Conservation (phyloP, 2,329 filamentous ascomycete species). For the Alternaria arbusti region DNA sequence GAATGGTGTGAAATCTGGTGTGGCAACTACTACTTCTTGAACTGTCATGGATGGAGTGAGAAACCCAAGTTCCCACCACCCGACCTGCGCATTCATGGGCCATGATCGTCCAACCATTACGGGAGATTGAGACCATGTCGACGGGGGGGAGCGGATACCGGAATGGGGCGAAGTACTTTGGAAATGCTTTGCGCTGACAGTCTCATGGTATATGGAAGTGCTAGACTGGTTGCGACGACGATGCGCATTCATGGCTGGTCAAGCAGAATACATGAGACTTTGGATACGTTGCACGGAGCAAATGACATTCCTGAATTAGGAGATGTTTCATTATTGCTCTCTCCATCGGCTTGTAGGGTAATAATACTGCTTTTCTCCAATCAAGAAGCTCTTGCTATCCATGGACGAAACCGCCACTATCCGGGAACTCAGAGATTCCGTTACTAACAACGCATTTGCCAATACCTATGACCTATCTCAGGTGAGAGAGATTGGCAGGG, state of each 20-base stretch:
- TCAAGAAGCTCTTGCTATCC: not conserved
- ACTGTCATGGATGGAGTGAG: not conserved
- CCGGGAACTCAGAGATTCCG: not conserved
- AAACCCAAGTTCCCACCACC: not conserved
- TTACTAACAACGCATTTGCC: not conserved
- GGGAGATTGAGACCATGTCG: not conserved
- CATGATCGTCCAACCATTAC: not conserved
- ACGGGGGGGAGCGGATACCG: not conserved
- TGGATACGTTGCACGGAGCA: not conserved
- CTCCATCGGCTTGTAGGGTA: not conserved
- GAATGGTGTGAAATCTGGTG: not conserved
- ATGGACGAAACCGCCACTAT: not conserved
- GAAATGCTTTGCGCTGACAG: not conserved
- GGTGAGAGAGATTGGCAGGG: not conserved
- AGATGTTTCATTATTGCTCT: not conserved
- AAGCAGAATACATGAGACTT: not conserved
- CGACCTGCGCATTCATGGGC: not conserved
- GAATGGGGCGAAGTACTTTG: not conserved
- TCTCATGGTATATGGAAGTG: not conserved
- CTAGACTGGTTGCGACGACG: not conserved
- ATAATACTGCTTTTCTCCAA: not conserved
- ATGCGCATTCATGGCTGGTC: not conserved
- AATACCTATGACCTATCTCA: not conserved
- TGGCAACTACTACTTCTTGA: not conserved
- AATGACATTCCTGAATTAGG: not conserved